A percentile compares a stretch with the other conserved stretches of the same genome.
These are phyloP conservation scores for Protomyces lactucae-debilis DNA, from an alignment of 1,139 yeast species.

Conservation along the genomic window DNA sequence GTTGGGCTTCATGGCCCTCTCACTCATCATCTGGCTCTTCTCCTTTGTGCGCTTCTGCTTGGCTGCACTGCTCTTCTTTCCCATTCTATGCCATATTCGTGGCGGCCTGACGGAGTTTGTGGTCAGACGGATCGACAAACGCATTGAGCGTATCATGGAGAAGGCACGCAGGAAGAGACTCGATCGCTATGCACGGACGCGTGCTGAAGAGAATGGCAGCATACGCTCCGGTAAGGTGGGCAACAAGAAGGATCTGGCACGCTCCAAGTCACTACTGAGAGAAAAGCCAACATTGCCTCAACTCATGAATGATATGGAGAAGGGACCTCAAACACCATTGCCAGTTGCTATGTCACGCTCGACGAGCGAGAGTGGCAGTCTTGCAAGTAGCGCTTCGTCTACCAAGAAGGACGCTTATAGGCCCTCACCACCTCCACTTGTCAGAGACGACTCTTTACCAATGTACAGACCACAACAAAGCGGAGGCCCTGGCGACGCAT, in stretches of 20 bases:
- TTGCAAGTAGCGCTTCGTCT: slow-evolving; percentile 4
- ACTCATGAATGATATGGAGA: slow-evolving; percentile 1
- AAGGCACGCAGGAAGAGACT: slow-evolving; percentile 44
- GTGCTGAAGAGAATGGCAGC: slow-evolving; percentile 1
- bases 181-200: slow-evolving; percentile 21
- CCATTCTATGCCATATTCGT: slow-evolving; percentile 50
- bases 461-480: slow-evolving; percentile 10
- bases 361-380: slow-evolving; percentile 5
- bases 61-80: slow-evolving; percentile 55
- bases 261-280: slow-evolving; percentile 8
- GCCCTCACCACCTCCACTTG: slow-evolving; percentile 8
- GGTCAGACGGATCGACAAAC: slow-evolving; percentile 51
- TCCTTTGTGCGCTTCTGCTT: slow-evolving; percentile 57
- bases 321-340: background rate
- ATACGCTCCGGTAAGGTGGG: background rate
- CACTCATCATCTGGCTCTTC: slow-evolving; percentile 68
- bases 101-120: slow-evolving; percentile 53
- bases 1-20: slow-evolving; percentile 67
- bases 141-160: slow-evolving; percentile 51
- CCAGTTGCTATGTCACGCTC: slow-evolving; percentile 1
- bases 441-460: slow-evolving; percentile 7
- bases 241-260: slow-evolving; percentile 8
- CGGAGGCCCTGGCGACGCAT: slow-evolving; percentile 1
- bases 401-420: slow-evolving; percentile 1
- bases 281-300: slow-evolving; percentile 20